phyloP scores from a whole-genome alignment of 2,329 filamentous ascomycete species.

The Bipolaris bicolor region DNA sequence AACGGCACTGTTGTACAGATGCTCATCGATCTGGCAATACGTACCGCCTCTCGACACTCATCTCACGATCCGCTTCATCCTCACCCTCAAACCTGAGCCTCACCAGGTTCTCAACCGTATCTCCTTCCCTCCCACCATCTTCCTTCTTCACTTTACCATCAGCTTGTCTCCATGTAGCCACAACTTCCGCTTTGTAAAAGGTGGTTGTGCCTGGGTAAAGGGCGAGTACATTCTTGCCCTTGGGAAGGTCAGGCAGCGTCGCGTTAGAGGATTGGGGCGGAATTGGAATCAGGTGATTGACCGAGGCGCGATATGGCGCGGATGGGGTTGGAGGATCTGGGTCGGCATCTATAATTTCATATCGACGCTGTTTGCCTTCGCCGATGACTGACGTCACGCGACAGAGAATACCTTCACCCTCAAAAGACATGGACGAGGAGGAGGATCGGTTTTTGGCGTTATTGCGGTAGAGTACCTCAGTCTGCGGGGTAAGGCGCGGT shows the following conservation, averaged over 20 bases:
- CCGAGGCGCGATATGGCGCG: slow-evolving; percentile 53
- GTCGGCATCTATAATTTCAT: slow-evolving; percentile 60
- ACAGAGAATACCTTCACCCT: slow-evolving; percentile 60
- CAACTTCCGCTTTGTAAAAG: slow-evolving; percentile 60
- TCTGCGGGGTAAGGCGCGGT: slow-evolving; percentile 49
- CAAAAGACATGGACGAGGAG: slow-evolving; percentile 34
- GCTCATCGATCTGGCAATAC: slow-evolving; percentile 49
- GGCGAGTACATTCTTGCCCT: slow-evolving; percentile 55
- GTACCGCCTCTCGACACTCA: slow-evolving; percentile 59
- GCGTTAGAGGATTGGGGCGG: slow-evolving; percentile 51
- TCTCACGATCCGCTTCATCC: slow-evolving; percentile 52
- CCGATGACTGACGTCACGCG: slow-evolving; percentile 59
- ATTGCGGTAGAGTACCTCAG: slow-evolving; percentile 59
- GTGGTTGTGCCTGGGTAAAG: slow-evolving; percentile 61
- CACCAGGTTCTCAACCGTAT: slow-evolving; percentile 49
- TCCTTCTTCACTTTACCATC: slow-evolving; percentile 45
- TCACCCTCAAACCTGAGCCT: slow-evolving; percentile 57
- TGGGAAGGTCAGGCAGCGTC: slow-evolving; percentile 50
- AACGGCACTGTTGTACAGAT: not conserved
- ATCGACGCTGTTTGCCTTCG: slow-evolving; percentile 60
- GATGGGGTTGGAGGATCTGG: slow-evolving; percentile 49
- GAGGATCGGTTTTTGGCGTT: slow-evolving; percentile 50
- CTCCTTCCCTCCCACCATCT: slow-evolving; percentile 52
- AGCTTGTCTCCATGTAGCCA: slow-evolving; percentile 48
- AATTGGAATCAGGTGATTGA: slow-evolving; percentile 55